Percentiles rank a stretch among this genome's conserved stretches.
phyloP scores from a whole-genome alignment of 2,329 filamentous ascomycete genomes.

The Didymella segeticola region DNA sequence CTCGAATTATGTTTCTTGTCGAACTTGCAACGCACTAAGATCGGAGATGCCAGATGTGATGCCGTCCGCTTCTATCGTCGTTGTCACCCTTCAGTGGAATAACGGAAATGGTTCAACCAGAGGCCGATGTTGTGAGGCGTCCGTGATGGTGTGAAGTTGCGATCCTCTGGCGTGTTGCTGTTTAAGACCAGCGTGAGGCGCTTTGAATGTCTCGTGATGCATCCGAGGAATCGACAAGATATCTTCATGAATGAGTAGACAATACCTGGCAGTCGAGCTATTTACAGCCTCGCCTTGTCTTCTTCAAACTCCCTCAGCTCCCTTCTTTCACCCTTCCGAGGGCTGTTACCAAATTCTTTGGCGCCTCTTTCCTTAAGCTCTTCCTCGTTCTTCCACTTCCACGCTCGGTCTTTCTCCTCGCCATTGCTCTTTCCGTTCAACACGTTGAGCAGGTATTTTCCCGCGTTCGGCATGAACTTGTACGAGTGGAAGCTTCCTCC shows the following conservation, averaged over 20 bases:
- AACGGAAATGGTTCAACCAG: no score
- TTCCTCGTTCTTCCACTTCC: constrained; percentile 44
- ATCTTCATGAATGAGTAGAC: no score
- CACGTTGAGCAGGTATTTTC: constrained; percentile 62
- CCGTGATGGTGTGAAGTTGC: no score
- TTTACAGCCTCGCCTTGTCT: background rate
- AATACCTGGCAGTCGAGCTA: background rate
- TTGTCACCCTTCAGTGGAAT: no score
- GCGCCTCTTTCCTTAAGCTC: constrained; percentile 23
- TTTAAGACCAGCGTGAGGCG: no score
- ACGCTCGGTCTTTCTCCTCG: constrained; percentile 43
- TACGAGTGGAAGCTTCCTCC: constrained; percentile 69
- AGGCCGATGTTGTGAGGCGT: no score
- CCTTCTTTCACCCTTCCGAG: constrained; percentile 11
- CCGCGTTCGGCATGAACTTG: constrained; percentile 70
- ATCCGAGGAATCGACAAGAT: background rate
- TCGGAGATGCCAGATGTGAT: no score
- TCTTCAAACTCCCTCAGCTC: constrained; percentile 26
- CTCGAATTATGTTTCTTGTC: no score
- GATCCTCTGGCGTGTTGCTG: no score
- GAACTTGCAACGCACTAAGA: no score
- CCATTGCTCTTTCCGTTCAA: constrained; percentile 46
- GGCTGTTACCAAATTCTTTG: constrained; percentile 29
- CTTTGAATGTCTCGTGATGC: background rate
- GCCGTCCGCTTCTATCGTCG: no score